A percentile compares a stretch with the other conserved stretches of the same genome.
These are phyloP conservation scores for Hyaloscypha hepaticicola DNA, from an alignment of 495 filamentous ascomycete genomes.

Conservation along the genomic window DNA sequence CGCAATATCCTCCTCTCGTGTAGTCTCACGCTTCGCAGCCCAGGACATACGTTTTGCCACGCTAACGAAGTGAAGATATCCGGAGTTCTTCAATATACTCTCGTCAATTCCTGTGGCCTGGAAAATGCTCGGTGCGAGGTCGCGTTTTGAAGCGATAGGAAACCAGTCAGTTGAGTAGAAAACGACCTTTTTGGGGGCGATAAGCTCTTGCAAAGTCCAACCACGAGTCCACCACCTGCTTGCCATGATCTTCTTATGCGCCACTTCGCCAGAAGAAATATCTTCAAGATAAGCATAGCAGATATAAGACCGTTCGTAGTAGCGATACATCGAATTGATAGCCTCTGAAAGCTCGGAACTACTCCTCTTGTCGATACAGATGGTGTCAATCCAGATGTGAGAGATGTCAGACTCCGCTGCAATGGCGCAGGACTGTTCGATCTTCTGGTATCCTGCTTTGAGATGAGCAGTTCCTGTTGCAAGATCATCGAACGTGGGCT, in stretches of 20 bases:
- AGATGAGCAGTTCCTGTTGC: not conserved
- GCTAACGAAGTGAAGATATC: too few relatives aligned
- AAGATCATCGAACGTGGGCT: conserved; percentile 35
- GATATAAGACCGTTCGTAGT: conserved; percentile 22
- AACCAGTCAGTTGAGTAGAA: too few relatives aligned
- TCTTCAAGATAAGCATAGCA: conserved; percentile 24
- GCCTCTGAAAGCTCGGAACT: too few relatives aligned
- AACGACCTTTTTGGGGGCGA: too few relatives aligned
- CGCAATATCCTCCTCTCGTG: conserved; percentile 27
- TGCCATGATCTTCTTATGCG: too few relatives aligned
- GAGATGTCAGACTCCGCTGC: conserved; percentile 23
- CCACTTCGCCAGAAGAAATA: not conserved
- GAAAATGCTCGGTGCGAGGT: too few relatives aligned
- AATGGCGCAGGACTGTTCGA: conserved; percentile 23
- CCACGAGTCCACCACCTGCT: too few relatives aligned
- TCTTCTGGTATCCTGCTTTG: conserved; percentile 32
- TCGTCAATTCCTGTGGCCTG: too few relatives aligned
- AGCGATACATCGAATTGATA: conserved; percentile 42
- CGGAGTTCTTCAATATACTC: too few relatives aligned
- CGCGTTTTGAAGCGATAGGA: too few relatives aligned
- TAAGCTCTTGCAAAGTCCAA: too few relatives aligned
- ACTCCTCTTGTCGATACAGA: conserved; percentile 38
- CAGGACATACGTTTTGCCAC: conserved; percentile 31
- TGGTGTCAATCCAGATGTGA: conserved; percentile 45
- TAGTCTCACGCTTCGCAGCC: conserved; percentile 27